Percentiles rank a stretch among this genome's conserved stretches.
phyloP scores from a whole-genome alignment of 495 filamentous ascomycete species.

The Lindgomyces ingoldianus region DNA sequence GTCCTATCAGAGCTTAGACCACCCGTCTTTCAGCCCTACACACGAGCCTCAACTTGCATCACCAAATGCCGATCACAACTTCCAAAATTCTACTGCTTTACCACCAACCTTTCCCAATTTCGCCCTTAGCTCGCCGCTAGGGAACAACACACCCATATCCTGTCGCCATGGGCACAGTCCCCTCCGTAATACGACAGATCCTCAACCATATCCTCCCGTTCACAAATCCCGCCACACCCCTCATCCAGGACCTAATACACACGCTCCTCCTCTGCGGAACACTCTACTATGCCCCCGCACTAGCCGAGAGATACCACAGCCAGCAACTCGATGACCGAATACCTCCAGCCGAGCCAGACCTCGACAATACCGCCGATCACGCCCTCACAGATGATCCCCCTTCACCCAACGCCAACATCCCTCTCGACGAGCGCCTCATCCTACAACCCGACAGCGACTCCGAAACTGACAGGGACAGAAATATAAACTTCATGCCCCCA shows the following conservation, averaged over 20 bases:
- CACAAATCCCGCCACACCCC: constrained; percentile 42
- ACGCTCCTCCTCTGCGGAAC: constrained; percentile 40
- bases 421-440: constrained; percentile 18
- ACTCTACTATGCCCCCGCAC: constrained; percentile 44
- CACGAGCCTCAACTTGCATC: background rate
- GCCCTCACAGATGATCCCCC: too few species aligned
- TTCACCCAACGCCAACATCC: constrained; percentile 10
- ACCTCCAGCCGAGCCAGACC: background rate
- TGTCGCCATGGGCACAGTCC: constrained; percentile 15
- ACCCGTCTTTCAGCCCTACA: background rate
- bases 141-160: background rate
- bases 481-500: constrained; percentile 12
- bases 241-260: constrained; percentile 46
- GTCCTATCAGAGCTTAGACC: background rate
- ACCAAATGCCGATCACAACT: background rate
- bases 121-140: background rate
- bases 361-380: background rate
- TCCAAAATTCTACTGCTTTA: background rate
- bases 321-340: constrained; percentile 6
- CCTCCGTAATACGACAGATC: constrained; percentile 3
- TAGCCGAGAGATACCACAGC: constrained; percentile 26
- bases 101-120: background rate
- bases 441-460: constrained; percentile 13
- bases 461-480: too few species aligned
- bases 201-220: constrained; percentile 46